A percentile compares a stretch with the other conserved stretches of the same genome.
phyloP scores from a whole-genome alignment of 2,329 filamentous ascomycete species.

The Coniochaeta sp. region DNA sequence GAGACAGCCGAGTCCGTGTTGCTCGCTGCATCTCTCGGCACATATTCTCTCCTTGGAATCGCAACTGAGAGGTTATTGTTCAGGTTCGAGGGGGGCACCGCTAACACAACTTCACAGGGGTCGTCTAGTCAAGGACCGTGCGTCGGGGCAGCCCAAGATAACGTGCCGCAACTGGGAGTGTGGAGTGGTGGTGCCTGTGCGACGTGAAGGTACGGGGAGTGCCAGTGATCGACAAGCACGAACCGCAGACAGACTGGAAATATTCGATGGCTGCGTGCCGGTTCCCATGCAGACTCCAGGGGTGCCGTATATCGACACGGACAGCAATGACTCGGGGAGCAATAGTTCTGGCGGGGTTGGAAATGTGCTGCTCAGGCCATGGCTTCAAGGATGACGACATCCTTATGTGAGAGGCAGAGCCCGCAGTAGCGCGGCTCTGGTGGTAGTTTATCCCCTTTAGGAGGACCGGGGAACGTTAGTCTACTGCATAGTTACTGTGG shows the following conservation, averaged over 20 bases:
- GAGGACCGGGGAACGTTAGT: too few species aligned
- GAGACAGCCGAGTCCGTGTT: not conserved
- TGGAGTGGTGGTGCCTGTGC: conserved; percentile 64
- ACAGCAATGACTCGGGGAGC: not conserved
- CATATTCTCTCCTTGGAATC: not conserved
- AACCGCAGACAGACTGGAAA: conserved; percentile 15
- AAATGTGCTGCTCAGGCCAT: conserved; percentile 20
- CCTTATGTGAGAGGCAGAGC: not conserved
- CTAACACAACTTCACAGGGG: conserved; percentile 49
- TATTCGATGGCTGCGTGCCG: conserved; percentile 50
- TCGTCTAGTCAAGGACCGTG: conserved; percentile 62
- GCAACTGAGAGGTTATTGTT: not conserved
- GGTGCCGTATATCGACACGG: conserved; percentile 28
- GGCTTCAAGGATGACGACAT: conserved; percentile 18
- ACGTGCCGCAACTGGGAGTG: conserved; percentile 94
- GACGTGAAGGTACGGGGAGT: not conserved
- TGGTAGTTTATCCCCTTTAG: not conserved
- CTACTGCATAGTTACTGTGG: too few species aligned
- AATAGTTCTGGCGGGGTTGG: not conserved
- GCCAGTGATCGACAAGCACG: not conserved
- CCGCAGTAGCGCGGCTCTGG: not conserved
- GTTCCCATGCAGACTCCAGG: conserved; percentile 59
- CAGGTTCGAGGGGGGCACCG: not conserved
- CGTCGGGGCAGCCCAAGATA: conserved; percentile 62
- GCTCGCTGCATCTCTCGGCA: not conserved